Evolutionary conservation across 1,139 yeast species (phyloP).

Genomic region (Candida labiduridarum): DNA sequence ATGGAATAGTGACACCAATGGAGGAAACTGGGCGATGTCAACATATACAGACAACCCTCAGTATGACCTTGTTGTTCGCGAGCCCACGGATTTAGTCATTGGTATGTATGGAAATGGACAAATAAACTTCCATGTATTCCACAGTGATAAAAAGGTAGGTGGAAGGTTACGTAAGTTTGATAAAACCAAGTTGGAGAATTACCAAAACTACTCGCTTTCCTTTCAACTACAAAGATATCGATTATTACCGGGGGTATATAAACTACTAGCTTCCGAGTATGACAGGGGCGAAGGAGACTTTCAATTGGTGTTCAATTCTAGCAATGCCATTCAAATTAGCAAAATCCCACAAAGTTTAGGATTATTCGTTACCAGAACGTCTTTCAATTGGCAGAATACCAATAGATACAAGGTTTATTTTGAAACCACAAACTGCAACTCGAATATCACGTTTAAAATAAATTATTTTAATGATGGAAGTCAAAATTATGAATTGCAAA

Average conservation of each 20-base stretch:
- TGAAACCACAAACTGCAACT: constrained; percentile 19
- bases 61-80: constrained; percentile 34
- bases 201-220: constrained; percentile 28
- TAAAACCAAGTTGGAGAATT: constrained; percentile 28
- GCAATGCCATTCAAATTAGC: constrained; percentile 7
- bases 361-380: constrained; percentile 27
- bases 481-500: constrained; percentile 23
- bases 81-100: constrained; percentile 23
- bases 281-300: constrained; percentile 19
- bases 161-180: constrained; percentile 29
- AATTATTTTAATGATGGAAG: constrained; percentile 21
- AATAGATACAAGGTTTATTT: constrained; percentile 41
- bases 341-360: constrained; percentile 37
- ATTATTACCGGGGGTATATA: constrained; percentile 39
- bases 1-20: constrained; percentile 53
- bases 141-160: constrained; percentile 22
- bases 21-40: constrained; percentile 59
- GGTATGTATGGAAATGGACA: constrained; percentile 26
- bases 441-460: constrained; percentile 29
- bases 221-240: constrained; percentile 20
- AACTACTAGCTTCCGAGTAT: constrained; percentile 36
- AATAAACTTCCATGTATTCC: constrained; percentile 45
- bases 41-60: constrained; percentile 67
- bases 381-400: constrained; percentile 39
- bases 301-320: constrained; percentile 18